Base-by-base conservation (phyloP, 768 basidiomycete genomes). In the Auriscalpium vulgare region DNA sequence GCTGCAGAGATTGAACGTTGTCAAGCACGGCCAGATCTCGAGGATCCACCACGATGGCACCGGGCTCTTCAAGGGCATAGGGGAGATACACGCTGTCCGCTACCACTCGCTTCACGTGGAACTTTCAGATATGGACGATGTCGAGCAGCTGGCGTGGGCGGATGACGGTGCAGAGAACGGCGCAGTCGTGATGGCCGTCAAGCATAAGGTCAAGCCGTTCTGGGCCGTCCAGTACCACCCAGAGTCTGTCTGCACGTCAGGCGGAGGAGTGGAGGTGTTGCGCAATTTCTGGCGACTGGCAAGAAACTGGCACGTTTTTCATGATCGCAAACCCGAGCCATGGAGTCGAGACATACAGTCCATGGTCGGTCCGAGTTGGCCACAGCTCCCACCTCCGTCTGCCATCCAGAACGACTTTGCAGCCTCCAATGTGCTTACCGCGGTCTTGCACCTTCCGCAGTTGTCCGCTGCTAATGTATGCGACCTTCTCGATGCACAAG, bases 191-290 rank as follows among this genome's bases (percentile, higher is more conserved):
- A 92, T 93, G 90, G 88, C 83, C 43, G 71, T 79, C 29, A 78
- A 76, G 59, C 91, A 93, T 66, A 74, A 60, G 50, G 68, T 62
- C 21, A 78, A 75, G 57, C 90, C 91, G 4, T 88, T 90, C 64
- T 92, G 87, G 85, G 89, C 87, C 4, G 91, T 93, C 21, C 91
- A 93, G 65, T 93, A 92, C 66, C 91, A 93, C 66, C 91, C 91
- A 7, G 91, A 92, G 66, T 92, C 90, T 4, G 80, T 87, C 4
- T 77, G 86, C 61, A 92, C 89, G 2, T 72, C 74, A 45, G 80
- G 78, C 2, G 87, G 85, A 7, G 89, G 89, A 1, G 63, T 77
- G n/a, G 77, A 84, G 55, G 80, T 90, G 14, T 59, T 91, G 55
- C 68, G 68, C 19, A 92, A 90, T 67, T 91, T 91, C 65, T 91